Conservation (phyloP, 257 asterid genomes). For the Hygrophila difformis region DNA sequence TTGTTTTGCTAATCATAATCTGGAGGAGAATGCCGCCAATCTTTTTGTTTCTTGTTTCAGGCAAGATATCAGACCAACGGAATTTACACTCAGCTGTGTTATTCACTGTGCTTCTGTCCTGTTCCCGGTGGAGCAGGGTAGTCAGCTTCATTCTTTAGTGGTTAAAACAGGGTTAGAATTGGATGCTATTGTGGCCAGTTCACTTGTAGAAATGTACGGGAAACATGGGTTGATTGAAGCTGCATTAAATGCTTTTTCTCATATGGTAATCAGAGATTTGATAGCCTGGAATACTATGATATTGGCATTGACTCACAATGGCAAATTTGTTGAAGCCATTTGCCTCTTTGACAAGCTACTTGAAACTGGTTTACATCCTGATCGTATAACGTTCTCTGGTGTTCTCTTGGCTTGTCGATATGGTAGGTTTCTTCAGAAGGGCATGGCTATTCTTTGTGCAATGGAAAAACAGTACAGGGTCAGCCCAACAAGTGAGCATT, state of each 20-base stretch:
- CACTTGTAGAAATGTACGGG: conserved; percentile 49
- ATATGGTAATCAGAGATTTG: conserved; percentile 41
- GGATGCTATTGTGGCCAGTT: conserved; percentile 46
- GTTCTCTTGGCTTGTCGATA: conserved; percentile 51
- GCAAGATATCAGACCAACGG: conserved; percentile 46
- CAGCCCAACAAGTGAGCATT: conserved; percentile 43
- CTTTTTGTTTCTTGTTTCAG: conserved; percentile 34
- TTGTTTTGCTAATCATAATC: conserved; percentile 38
- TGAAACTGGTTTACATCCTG: conserved; percentile 39
- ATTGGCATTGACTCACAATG: conserved; percentile 42
- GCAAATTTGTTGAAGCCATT: conserved; percentile 40
- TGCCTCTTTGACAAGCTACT: conserved; percentile 32
- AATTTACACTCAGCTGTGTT: conserved; percentile 48
- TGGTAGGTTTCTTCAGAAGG: conserved; percentile 45
- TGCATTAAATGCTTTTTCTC: conserved; percentile 27
- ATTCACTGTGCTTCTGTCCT: conserved; percentile 35
- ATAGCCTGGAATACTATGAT: conserved; percentile 62
- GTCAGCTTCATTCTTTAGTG: conserved; percentile 52
- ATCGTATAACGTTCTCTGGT: conserved; percentile 38
- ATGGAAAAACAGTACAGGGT: conserved; percentile 45
- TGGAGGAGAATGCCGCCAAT: conserved; percentile 35
- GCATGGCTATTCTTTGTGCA: conserved; percentile 33
- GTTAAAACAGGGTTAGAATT: conserved; percentile 50
- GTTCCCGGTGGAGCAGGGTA: conserved; percentile 38
- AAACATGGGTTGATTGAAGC: conserved; percentile 37